Conservation (phyloP, 106 monocot species). For the Dioscorea zingiberensis region DNA sequence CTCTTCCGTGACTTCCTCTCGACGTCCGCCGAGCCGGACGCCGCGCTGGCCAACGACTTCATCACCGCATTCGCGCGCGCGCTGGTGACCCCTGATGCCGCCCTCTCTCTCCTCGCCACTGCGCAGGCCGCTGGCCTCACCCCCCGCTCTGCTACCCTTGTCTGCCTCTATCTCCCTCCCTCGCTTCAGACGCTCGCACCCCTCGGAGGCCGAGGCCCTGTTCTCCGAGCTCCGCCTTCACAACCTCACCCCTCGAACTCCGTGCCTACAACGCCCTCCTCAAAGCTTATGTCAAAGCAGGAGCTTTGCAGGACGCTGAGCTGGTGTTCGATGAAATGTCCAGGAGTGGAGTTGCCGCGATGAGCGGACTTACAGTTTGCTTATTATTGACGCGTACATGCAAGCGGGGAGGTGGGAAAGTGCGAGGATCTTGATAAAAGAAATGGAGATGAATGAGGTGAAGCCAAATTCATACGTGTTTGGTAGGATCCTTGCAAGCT, state of each 20-base stretch:
- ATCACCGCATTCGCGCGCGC: constrained; percentile 55
- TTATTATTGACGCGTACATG: constrained; percentile 82
- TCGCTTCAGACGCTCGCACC: constrained; percentile 44
- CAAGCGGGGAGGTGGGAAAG: constrained; percentile 80
- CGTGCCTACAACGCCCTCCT: constrained; percentile 87
- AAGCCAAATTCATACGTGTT: constrained; percentile 78
- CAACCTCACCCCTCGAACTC: constrained; percentile 44
- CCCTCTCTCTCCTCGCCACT: constrained; percentile 41
- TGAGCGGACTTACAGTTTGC: constrained; percentile 76
- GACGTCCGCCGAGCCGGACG: constrained; percentile 24
- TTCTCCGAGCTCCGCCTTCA: constrained; percentile 63
- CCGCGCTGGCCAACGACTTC: constrained; percentile 49
- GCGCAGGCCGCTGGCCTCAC: constrained; percentile 83
- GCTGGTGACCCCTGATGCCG: constrained; percentile 53
- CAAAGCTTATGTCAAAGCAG: constrained; percentile 72
- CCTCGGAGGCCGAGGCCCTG: constrained; percentile 69
- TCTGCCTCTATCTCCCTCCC: constrained; percentile 45
- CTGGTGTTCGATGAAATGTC: constrained; percentile 70
- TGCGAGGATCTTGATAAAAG: constrained; percentile 76
- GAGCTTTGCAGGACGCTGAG: constrained; percentile 62
- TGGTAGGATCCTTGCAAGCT: constrained; percentile 62
- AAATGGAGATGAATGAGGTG: constrained; percentile 75
- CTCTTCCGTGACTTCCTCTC: constrained; percentile 17
- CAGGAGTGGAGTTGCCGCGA: constrained; percentile 52
- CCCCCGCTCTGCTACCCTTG: constrained; percentile 38